phyloP scores from a whole-genome alignment of 805 yeast genomes.

The Spathaspora girioi region DNA sequence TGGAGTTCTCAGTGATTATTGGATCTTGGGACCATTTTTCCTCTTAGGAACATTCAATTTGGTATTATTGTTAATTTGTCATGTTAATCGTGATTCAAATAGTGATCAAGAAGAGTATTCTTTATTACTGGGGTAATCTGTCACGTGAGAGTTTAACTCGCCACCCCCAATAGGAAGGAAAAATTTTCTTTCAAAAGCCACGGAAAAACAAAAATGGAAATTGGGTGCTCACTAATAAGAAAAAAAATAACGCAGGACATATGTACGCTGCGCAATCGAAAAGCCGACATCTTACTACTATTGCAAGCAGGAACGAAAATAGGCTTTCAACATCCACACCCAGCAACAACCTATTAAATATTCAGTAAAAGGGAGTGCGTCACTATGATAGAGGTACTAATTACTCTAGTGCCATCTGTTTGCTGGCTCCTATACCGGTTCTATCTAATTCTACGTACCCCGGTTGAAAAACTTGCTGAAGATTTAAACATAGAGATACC shows the following conservation, averaged over 20 bases:
- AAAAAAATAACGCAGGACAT: background rate
- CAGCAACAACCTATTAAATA: background rate
- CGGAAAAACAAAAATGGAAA: background rate
- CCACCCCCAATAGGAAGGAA: background rate
- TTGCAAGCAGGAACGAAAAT: background rate
- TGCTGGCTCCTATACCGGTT: conserved; percentile 40
- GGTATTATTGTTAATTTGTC: conserved; percentile 15
- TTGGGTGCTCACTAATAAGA: background rate
- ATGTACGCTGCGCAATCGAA: background rate
- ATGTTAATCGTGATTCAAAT: background rate
- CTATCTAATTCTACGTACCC: conserved; percentile 34
- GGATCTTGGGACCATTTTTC: conserved; percentile 58
- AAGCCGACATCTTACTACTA: background rate
- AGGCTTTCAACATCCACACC: background rate
- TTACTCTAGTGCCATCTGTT: conserved; percentile 32
- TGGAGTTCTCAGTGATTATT: conserved; percentile 54
- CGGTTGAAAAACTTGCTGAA: conserved; percentile 44
- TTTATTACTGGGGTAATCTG: background rate
- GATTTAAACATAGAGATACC: conserved; percentile 53
- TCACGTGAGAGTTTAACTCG: background rate
- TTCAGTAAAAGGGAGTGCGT: background rate
- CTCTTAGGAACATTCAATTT: conserved; percentile 42
- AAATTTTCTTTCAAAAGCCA: background rate
- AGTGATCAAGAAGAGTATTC: background rate
- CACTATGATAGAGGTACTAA: conserved; percentile 29